Evolutionary conservation across 257 asterid genomes (phyloP), one percentile per base, ranked within the genome.

Genomic region (Solanum clarkiae): DNA sequence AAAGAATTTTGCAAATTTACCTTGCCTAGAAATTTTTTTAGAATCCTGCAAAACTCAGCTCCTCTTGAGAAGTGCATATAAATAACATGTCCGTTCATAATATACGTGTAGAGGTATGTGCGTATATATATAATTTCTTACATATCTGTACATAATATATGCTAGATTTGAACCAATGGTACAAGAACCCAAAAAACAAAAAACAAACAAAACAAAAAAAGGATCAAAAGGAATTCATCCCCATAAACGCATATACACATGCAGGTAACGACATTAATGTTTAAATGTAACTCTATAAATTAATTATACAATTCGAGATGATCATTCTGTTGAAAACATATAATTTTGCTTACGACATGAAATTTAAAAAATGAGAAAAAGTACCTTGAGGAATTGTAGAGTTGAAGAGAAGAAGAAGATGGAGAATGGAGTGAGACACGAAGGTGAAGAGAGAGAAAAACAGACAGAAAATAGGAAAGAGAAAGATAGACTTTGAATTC

Each of bases 381-480:
- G 84, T 68, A 90, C 91, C 93, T 89, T 15, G 49, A 26, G 7
- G 82, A 85, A 62, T 60, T 83, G 65, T 56, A 81, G 80, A 82
- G 71, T 75, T 84, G 66, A 81, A 85, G 83, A 74, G 83, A 74
- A 85, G 75, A 72, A 65, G 88, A 89, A 55, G 68, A 54, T 88
- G 75, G 83, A 83, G 85, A 85, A 88, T 87, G 92, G 93, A 86
- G 89, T 91, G 82, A 81, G 86, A 82, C 72, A 85, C 29, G 77
- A 86, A 72, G 77, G 80, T 66, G 53, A 42, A 80, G 84, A 84
- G 86, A 89, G 84, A 59, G 77, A 68, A 68, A 72, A 44, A 72
- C 57, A 80, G 82, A 84, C 77, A 69, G 80, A 40, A 81, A 62
- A 44, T 69, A 82, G 85, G 86, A 80, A 42, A 60, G 42, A 63